Evolutionary conservation across 108 stramenopile species (phyloP).

Genomic region (Bacterosira constricta): DNA sequence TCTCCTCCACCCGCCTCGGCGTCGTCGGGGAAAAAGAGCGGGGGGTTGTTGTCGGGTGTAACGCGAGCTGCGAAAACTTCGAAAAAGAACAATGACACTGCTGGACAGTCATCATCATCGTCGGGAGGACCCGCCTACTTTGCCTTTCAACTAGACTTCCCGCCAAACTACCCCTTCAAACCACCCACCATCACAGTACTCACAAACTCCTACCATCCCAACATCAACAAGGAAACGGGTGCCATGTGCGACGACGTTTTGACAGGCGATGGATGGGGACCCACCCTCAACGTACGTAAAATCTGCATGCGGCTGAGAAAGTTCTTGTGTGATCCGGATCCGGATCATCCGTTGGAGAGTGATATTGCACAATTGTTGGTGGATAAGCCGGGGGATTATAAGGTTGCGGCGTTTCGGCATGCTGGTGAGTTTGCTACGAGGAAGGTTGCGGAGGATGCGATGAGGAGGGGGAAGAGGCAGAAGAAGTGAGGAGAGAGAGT

Average conservation of each 20-base stretch:
- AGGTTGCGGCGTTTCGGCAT: slow-evolving; percentile 10
- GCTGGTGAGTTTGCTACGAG: slow-evolving; percentile 12
- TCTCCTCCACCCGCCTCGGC: slow-evolving; percentile 1
- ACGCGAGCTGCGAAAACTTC: slow-evolving; percentile 22
- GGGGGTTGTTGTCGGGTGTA: slow-evolving; percentile 28
- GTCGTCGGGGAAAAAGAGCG: not conserved
- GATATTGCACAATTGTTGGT: slow-evolving; percentile 38
- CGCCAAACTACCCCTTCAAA: slow-evolving; percentile 65
- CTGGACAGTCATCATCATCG: not conserved
- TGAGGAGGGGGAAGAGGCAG: not conserved
- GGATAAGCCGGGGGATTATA: slow-evolving; percentile 48
- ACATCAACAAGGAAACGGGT: slow-evolving; percentile 71
- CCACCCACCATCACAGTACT: slow-evolving; percentile 73
- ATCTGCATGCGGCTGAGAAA: slow-evolving; percentile 39
- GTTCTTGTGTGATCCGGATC: slow-evolving; percentile 47
- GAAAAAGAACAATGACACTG: slow-evolving; percentile 16
- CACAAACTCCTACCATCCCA: slow-evolving; percentile 78
- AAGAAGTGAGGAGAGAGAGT: too few relatives aligned
- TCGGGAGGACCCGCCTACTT: slow-evolving; percentile 27
- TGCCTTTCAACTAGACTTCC: slow-evolving; percentile 49
- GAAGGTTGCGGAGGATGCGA: slow-evolving; percentile 8
- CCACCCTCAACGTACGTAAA: slow-evolving; percentile 52
- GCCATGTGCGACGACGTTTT: slow-evolving; percentile 75
- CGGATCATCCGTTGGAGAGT: slow-evolving; percentile 53
- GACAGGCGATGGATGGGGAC: slow-evolving; percentile 71